Evolutionary conservation across 2,329 filamentous ascomycete genomes (phyloP).

Genomic region (Ophiostoma fasciatum): DNA sequence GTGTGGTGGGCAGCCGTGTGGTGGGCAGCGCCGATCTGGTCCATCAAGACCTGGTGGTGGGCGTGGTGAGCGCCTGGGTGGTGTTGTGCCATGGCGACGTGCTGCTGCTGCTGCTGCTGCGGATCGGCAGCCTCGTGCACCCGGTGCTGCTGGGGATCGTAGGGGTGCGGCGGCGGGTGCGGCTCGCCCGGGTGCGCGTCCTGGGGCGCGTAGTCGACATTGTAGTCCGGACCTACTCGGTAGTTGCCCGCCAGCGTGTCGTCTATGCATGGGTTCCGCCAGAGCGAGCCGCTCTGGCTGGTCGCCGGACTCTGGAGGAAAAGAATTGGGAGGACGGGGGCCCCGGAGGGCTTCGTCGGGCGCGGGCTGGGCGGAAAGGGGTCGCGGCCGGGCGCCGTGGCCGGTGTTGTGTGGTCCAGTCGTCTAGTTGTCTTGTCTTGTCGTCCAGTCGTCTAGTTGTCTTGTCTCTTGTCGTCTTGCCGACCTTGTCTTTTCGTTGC

Average conservation of each 20-base stretch:
- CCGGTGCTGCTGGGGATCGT: conserved; percentile 27
- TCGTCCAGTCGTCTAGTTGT: too few species aligned
- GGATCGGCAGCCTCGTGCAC: conserved; percentile 30
- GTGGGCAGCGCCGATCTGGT: too few species aligned
- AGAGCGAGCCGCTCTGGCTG: conserved; percentile 65
- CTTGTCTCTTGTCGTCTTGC: too few species aligned
- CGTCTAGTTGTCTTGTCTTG: too few species aligned
- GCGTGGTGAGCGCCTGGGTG: conserved; percentile 32
- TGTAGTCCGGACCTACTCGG: conserved; percentile 53
- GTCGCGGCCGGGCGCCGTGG: too few species aligned
- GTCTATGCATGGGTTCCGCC: conserved; percentile 59
- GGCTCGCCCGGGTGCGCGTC: conserved; percentile 50
- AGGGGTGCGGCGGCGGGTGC: conserved; percentile 39
- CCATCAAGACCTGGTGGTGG: conserved; percentile 42
- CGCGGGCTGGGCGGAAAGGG: conserved; percentile 9
- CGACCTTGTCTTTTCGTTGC: too few species aligned
- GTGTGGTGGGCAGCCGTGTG: conserved; percentile 13
- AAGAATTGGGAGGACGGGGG: conserved; percentile 39
- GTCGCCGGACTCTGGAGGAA: conserved; percentile 48
- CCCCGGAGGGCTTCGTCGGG: conserved; percentile 38
- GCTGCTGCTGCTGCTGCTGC: conserved; percentile 27
- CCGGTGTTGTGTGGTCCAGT: too few species aligned
- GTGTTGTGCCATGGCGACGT: conserved; percentile 27
- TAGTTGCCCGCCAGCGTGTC: conserved; percentile 62
- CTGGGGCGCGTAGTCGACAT: conserved; percentile 61